These are phyloP conservation scores for Fistulifera solaris DNA, from an alignment of 108 stramenopile genomes.

Conservation along the genomic window DNA sequence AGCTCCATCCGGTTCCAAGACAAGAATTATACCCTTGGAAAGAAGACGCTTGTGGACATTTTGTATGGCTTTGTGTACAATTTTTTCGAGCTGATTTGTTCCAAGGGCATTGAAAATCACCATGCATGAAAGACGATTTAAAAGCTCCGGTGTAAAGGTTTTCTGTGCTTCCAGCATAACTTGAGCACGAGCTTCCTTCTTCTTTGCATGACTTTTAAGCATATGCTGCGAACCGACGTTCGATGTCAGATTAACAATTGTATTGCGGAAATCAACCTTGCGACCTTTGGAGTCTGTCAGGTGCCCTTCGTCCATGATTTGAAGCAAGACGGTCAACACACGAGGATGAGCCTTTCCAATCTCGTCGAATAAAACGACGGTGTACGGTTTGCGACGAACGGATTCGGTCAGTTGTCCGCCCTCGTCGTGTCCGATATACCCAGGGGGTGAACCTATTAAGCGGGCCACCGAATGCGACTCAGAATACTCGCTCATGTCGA, in stretches of 20 bases:
- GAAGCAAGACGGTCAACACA: slow-evolving; percentile 86
- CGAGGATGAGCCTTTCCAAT: slow-evolving; percentile 95
- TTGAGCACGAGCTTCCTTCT: slow-evolving; percentile 25
- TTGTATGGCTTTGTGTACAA: slow-evolving; percentile 70
- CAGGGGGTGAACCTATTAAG: slow-evolving; percentile 84
- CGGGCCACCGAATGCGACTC: slow-evolving; percentile 74
- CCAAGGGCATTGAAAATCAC: slow-evolving; percentile 86
- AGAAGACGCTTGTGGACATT: slow-evolving; percentile 57
- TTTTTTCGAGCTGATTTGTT: slow-evolving; percentile 64
- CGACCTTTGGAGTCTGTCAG: slow-evolving; percentile 91
- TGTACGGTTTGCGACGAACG: slow-evolving; percentile 89
- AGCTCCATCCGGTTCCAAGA: slow-evolving; percentile 57
- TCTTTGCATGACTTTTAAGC: slow-evolving; percentile 27
- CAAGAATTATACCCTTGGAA: slow-evolving; percentile 45
- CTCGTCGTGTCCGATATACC: slow-evolving; percentile 91
- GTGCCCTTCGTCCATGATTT: slow-evolving; percentile 93
- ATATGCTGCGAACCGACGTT: slow-evolving; percentile 84
- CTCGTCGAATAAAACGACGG: slow-evolving; percentile 92
- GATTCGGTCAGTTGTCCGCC: slow-evolving; percentile 97
- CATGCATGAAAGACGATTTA: slow-evolving; percentile 90
- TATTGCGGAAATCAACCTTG: slow-evolving; percentile 92
- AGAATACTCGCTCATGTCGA: slow-evolving; percentile 91
- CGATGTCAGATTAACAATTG: slow-evolving; percentile 89
- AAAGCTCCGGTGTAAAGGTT: slow-evolving; percentile 86
- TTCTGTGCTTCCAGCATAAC: slow-evolving; percentile 76